Evolutionary conservation across 305 asterid species (phyloP).

Genomic region (Solanum hybrid): DNA sequence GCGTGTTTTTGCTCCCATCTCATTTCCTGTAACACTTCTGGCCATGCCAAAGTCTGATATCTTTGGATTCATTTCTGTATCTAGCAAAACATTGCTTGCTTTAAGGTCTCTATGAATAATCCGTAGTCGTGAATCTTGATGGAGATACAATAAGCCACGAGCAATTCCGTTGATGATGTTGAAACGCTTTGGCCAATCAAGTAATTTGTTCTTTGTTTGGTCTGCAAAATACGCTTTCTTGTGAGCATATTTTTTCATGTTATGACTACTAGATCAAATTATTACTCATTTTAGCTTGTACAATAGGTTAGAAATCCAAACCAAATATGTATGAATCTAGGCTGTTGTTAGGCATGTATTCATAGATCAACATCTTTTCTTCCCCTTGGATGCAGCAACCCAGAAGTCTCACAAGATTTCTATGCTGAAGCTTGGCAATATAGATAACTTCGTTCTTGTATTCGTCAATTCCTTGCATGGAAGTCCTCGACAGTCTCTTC

Average conservation of each 20-base stretch:
- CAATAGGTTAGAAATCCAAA: neutral
- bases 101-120: conserved; percentile 18
- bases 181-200: conserved; percentile 10
- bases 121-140: conserved; percentile 13
- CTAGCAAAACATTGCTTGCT: conserved; percentile 12
- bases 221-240: neutral
- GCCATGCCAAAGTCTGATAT: conserved; percentile 16
- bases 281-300: neutral
- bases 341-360: conserved; percentile 3
- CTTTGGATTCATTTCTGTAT: conserved; percentile 15
- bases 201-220: neutral
- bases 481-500: conserved; percentile 3
- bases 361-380: conserved; percentile 7
- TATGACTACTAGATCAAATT: neutral
- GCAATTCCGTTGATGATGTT: conserved; percentile 8
- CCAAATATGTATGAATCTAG: conserved; percentile 2
- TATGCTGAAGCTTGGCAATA: conserved; percentile 5
- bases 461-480: conserved; percentile 4
- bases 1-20: neutral
- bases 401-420: conserved; percentile 3
- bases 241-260: neutral
- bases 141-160: conserved; percentile 16
- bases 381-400: conserved; percentile 9
- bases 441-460: neutral
- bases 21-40: neutral